Percentiles rank a stretch among this genome's conserved stretches.
phyloP scores from a whole-genome alignment of 805 yeast species.

The Saccharomycopsis olivae region DNA sequence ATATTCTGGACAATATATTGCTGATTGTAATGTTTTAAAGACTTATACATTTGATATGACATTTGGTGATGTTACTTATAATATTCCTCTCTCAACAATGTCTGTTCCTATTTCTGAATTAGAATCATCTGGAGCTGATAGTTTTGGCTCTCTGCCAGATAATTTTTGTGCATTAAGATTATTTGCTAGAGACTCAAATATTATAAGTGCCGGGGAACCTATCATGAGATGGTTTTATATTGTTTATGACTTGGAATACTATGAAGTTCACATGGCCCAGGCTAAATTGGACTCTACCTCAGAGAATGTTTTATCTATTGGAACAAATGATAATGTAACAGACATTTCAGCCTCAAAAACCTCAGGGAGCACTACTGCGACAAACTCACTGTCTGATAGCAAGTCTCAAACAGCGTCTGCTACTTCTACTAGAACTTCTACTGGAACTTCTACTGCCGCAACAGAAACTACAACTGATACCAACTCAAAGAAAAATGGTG shows the following conservation, averaged over 20 bases:
- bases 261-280: slow-evolving; percentile 35
- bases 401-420: too few species aligned
- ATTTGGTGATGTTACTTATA: slow-evolving; percentile 47
- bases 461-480: too few species aligned
- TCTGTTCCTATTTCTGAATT: slow-evolving; percentile 19
- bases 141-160: too few species aligned
- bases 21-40: slow-evolving; percentile 31
- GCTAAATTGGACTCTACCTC: too few species aligned
- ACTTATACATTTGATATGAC: slow-evolving; percentile 32
- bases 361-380: too few species aligned
- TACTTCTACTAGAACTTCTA: too few species aligned
- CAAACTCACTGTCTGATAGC: too few species aligned
- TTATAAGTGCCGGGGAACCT: slow-evolving; percentile 40
- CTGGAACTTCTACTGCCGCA: too few species aligned
- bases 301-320: slow-evolving; percentile 2
- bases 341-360: too few species aligned
- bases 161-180: slow-evolving; percentile 1
- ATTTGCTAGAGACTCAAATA: slow-evolving; percentile 17
- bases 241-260: slow-evolving; percentile 41
- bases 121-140: background rate
- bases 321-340: too few species aligned
- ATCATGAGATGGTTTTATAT: slow-evolving; percentile 42
- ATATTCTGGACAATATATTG: slow-evolving; percentile 31
- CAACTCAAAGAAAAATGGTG: too few species aligned
- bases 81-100: slow-evolving; percentile 40